Conservation (phyloP, 2,329 filamentous ascomycete species). For the Fusarium sambucinum region DNA sequence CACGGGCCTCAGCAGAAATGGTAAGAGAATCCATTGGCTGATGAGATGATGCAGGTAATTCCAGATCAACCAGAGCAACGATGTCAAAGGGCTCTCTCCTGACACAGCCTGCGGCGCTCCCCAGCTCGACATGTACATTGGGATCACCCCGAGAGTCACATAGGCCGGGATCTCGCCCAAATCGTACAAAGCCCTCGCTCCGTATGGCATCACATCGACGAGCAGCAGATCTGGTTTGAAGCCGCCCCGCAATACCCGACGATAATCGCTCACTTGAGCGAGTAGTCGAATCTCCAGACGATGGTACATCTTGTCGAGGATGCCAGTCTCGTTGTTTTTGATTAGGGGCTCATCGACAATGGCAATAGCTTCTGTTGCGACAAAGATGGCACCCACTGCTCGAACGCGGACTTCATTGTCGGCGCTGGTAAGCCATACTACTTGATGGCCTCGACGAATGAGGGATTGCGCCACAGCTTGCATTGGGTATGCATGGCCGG, state of each 20-base stretch:
- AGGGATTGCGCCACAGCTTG: constrained; percentile 56
- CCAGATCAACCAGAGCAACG: constrained; percentile 42
- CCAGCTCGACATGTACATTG: constrained; percentile 52
- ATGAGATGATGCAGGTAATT: constrained; percentile 49
- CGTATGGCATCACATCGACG: constrained; percentile 55
- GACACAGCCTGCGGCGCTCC: constrained; percentile 50
- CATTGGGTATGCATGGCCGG: constrained; percentile 56
- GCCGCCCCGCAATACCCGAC: constrained; percentile 44
- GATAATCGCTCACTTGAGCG: constrained; percentile 55
- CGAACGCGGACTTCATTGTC: constrained; percentile 52
- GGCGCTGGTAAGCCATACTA: constrained; percentile 54
- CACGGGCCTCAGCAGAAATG: constrained; percentile 46
- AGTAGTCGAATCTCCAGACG: constrained; percentile 48
- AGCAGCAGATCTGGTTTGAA: constrained; percentile 52
- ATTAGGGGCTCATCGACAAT: constrained; percentile 50
- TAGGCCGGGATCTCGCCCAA: constrained; percentile 53
- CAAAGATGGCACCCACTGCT: constrained; percentile 53
- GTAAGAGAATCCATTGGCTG: constrained; percentile 46
- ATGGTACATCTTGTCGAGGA: constrained; percentile 49
- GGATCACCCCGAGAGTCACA: constrained; percentile 56
- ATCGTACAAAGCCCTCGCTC: constrained; percentile 53
- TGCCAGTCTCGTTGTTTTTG: constrained; percentile 46
- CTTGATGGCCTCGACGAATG: constrained; percentile 53
- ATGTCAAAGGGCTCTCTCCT: constrained; percentile 49
- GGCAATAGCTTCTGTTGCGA: constrained; percentile 49